Conservation (phyloP, 352 stramenopile genomes). For the Phytophthora litchii region DNA sequence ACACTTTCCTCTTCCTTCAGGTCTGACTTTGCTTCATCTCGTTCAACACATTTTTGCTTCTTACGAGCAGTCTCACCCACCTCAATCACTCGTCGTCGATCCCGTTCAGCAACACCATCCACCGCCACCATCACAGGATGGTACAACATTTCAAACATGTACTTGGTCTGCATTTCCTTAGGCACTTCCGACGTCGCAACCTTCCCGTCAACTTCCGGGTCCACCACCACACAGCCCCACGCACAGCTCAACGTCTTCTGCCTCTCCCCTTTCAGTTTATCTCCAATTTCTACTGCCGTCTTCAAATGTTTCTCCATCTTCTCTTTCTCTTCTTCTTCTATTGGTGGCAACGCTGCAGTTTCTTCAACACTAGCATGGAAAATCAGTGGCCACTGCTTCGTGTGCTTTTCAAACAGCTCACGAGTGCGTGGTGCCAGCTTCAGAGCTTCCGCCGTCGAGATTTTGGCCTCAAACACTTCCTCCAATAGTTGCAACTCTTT, state of each 20-base stretch:
- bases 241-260: slow-evolving; percentile 40
- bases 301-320: slow-evolving; percentile 37
- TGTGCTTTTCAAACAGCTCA: slow-evolving; percentile 65
- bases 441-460: slow-evolving; percentile 57
- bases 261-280: slow-evolving; percentile 19
- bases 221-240: slow-evolving; percentile 59
- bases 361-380: slow-evolving; percentile 80
- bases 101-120: slow-evolving; percentile 65
- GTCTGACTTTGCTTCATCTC: slow-evolving; percentile 9
- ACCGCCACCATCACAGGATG: slow-evolving; percentile 78
- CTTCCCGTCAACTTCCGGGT: slow-evolving; percentile 38
- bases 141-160: slow-evolving; percentile 58
- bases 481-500: slow-evolving; percentile 36
- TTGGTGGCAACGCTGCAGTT: slow-evolving; percentile 38
- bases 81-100: slow-evolving; percentile 45
- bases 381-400: slow-evolving; percentile 74
- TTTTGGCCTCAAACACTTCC: slow-evolving; percentile 47
- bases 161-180: slow-evolving; percentile 20
- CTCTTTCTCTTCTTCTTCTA: slow-evolving; percentile 44
- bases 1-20: slow-evolving; percentile 3
- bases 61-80: slow-evolving; percentile 29
- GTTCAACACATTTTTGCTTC: slow-evolving; percentile 36
- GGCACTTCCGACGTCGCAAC: slow-evolving; percentile 39
- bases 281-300: slow-evolving; percentile 28
- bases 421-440: slow-evolving; percentile 60